Conservation (phyloP, 257 asterid species). For the Nicotiana benthamiana region DNA sequence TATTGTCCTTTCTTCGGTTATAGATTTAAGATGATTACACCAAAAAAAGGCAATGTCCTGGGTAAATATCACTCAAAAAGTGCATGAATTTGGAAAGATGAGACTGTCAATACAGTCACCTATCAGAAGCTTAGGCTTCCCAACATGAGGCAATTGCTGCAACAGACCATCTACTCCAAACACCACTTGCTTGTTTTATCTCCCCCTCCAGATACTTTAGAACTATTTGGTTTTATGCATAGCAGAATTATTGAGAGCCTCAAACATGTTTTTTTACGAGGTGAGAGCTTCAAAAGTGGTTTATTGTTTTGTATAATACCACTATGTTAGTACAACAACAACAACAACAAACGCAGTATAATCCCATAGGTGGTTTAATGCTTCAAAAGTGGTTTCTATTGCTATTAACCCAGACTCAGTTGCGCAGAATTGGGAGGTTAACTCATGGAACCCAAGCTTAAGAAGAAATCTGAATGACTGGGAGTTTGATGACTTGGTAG, state of each 20-base stretch:
- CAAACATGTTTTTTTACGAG: neutral
- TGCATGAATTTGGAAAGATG: neutral
- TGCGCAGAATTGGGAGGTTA: too few relatives aligned
- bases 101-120: neutral
- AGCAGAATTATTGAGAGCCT: neutral
- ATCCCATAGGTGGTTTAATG: too few relatives aligned
- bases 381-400: too few relatives aligned
- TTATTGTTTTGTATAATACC: neutral
- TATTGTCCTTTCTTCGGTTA: too few relatives aligned
- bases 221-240: neutral
- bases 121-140: neutral
- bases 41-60: neutral
- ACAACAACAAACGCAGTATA: too few relatives aligned
- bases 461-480: too few relatives aligned
- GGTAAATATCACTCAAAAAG: neutral
- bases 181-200: neutral
- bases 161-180: neutral
- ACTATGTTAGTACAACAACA: neutral
- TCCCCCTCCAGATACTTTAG: neutral
- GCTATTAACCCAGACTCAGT: too few relatives aligned
- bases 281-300: neutral
- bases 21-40: too few relatives aligned
- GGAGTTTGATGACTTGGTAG: too few relatives aligned
- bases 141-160: neutral
- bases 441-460: too few relatives aligned